These are phyloP conservation scores for Phyllosticta paracitricarpa DNA, from an alignment of 2,329 filamentous ascomycete species.

Conservation along the genomic window DNA sequence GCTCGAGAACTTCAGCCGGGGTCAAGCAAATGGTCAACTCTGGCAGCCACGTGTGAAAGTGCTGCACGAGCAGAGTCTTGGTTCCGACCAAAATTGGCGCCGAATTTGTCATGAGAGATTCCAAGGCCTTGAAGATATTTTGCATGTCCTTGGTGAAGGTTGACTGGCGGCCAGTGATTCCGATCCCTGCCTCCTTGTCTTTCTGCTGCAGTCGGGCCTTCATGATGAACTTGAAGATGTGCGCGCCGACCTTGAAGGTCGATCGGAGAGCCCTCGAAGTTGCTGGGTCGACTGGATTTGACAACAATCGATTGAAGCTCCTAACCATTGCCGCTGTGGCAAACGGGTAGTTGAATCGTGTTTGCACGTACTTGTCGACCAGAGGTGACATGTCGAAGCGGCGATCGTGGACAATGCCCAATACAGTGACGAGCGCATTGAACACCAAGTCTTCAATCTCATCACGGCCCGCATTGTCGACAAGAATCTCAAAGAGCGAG, in stretches of 20 bases:
- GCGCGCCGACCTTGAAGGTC: constrained; percentile 88
- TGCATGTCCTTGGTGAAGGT: constrained; percentile 77
- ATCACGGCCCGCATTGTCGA: constrained; percentile 82
- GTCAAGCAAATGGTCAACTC: constrained; percentile 69
- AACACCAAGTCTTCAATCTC: constrained; percentile 92
- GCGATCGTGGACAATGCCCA: constrained; percentile 89
- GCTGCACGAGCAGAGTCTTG: constrained; percentile 89
- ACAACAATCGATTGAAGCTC: constrained; percentile 74
- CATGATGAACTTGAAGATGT: constrained; percentile 90
- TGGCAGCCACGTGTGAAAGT: constrained; percentile 96
- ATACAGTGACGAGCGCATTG: constrained; percentile 74
- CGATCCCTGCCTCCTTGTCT: constrained; percentile 78
- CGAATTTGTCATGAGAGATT: constrained; percentile 78
- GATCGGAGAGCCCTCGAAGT: constrained; percentile 76
- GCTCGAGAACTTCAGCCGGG: constrained; percentile 77
- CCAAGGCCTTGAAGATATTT: constrained; percentile 80
- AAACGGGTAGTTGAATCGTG: constrained; percentile 84
- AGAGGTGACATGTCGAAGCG: constrained; percentile 85
- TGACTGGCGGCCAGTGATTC: constrained; percentile 60
- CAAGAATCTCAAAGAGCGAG: constrained; percentile 79
- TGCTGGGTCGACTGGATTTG: constrained; percentile 72
- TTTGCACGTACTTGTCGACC: constrained; percentile 84
- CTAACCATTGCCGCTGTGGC: constrained; percentile 79
- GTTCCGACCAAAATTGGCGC: constrained; percentile 83
- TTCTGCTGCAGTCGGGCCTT: constrained; percentile 79